Conservation (phyloP, 805 yeast species). For the Cyberlindnera petersonii region DNA sequence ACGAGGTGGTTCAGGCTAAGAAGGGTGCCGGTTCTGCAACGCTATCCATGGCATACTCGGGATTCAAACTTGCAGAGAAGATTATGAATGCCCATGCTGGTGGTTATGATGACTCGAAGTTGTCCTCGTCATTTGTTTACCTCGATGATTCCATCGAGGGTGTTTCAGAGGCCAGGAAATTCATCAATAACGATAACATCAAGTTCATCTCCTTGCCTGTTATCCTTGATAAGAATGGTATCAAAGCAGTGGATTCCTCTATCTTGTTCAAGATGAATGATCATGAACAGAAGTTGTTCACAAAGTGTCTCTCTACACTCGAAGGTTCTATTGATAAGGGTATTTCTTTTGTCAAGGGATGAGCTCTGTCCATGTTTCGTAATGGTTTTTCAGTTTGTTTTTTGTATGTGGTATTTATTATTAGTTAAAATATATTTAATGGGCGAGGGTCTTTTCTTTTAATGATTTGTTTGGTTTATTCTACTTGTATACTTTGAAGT, state of each 20-base stretch:
- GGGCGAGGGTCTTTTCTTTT: too few species aligned
- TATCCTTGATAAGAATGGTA: slow-evolving; percentile 22
- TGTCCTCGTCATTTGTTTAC: slow-evolving; percentile 42
- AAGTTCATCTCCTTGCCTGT: slow-evolving; percentile 26
- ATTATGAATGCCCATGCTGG: slow-evolving; percentile 53
- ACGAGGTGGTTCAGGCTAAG: slow-evolving; percentile 83
- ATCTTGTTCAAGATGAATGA: slow-evolving; percentile 21
- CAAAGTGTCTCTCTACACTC: slow-evolving; percentile 21
- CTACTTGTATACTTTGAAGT: too few species aligned
- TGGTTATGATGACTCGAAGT: slow-evolving; percentile 35
- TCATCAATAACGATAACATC: slow-evolving; percentile 13
- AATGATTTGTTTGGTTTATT: not conserved
- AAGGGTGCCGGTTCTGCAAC: slow-evolving; percentile 84
- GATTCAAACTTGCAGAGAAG: slow-evolving; percentile 68
- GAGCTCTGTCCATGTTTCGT: too few species aligned
- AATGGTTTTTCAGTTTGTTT: too few species aligned
- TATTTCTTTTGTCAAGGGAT: slow-evolving; percentile 25
- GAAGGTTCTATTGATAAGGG: slow-evolving; percentile 25
- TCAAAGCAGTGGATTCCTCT: slow-evolving; percentile 20
- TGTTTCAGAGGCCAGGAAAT: slow-evolving; percentile 17
- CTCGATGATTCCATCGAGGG: slow-evolving; percentile 41
- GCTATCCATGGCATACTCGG: slow-evolving; percentile 83
- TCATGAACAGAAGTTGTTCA: slow-evolving; percentile 24
- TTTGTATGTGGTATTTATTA: too few species aligned
- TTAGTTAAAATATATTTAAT: too few species aligned